Evolutionary conservation across 1,284 basidiomycete genomes (phyloP), one percentile per base, ranked within the genome.

Genomic region (Stygiomarasmius scandens): DNA sequence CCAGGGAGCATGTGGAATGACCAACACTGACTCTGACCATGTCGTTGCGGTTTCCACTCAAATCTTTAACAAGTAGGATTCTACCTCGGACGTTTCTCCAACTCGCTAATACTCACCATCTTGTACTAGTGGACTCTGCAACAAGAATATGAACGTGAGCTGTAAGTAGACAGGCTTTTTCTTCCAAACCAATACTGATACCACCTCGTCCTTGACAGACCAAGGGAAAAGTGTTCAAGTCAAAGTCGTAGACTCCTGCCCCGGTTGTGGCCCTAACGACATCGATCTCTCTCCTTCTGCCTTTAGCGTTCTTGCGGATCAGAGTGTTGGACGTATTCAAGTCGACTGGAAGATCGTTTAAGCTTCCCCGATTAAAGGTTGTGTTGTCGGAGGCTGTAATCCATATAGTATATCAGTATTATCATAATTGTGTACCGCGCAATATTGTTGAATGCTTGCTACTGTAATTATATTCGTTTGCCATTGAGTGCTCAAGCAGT

Each of bases 201-300:
- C 22, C 4, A 34, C 23, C 10, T 12, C 36, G 24, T 22, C 4
- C 20, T 56, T 16, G 27, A 20, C 46, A 52, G 57, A 32, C 29
- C 16, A 29, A 23, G 59, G 55, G 12, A 66, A 61, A 49, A 58
- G 61, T 2, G 63, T 66, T 0, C 55, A 49, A 2, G 66, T 66
- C 6, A 57, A 51, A 8, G 54, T 67, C 10, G 58, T 60, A 10
- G 68, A 70, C 45, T 59, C 59, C 32, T 70, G 68, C 52, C 45
- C 61, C 1, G 64, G 64, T 16, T 70, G 67, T 50, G 63, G 63
- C 5, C 49, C 44, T 5, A 14, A 14, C 8, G 66, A 67, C 51
- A 59, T 70, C 32, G 68, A 70, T 45, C 60, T 70, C 25, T 66
- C 62, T 22, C 63, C 64, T 8, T 54, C 64, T 16, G 64, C 61